Percentiles rank a stretch among this genome's conserved stretches.
phyloP scores from a whole-genome alignment of 208 protist genomes.

The Crithidia thermophila region DNA sequence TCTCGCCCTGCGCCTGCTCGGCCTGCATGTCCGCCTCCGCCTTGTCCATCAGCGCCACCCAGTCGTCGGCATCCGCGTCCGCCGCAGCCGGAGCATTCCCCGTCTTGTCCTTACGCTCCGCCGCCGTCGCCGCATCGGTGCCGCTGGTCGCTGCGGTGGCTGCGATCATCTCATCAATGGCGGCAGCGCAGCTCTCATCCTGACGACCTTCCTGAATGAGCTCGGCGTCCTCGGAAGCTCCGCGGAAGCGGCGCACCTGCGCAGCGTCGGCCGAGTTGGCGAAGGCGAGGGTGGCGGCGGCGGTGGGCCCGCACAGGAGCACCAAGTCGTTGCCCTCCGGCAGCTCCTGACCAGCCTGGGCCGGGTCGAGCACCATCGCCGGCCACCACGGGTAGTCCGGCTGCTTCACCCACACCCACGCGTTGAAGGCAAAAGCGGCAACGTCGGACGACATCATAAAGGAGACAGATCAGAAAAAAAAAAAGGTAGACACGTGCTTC shows the following conservation, averaged over 20 bases:
- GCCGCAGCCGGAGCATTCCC: background rate
- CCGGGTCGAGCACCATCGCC: constrained; percentile 61
- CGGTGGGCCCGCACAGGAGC: constrained; percentile 66
- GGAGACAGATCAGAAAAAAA: constrained; percentile 12
- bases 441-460: constrained; percentile 7
- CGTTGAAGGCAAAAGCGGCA: constrained; percentile 34
- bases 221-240: constrained; percentile 37
- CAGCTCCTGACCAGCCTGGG: constrained; percentile 23
- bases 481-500: too few species aligned
- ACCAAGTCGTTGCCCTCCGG: constrained; percentile 55
- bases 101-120: background rate
- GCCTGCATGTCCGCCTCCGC: background rate
- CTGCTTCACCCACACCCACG: constrained; percentile 85
- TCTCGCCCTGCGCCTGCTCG: background rate
- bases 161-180: constrained; percentile 55
- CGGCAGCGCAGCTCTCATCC: constrained; percentile 50
- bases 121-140: background rate
- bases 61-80: background rate
- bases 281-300: constrained; percentile 54
- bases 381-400: constrained; percentile 87
- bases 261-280: constrained; percentile 37
- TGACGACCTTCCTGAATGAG: constrained; percentile 38
- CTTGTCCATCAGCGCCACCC: constrained; percentile 8
- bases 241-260: constrained; percentile 43
- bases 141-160: background rate